Percentiles rank a stretch among this genome's conserved stretches.
Conservation (phyloP, 352 stramenopile species). For the Globisporangium abappressorium region DNA sequence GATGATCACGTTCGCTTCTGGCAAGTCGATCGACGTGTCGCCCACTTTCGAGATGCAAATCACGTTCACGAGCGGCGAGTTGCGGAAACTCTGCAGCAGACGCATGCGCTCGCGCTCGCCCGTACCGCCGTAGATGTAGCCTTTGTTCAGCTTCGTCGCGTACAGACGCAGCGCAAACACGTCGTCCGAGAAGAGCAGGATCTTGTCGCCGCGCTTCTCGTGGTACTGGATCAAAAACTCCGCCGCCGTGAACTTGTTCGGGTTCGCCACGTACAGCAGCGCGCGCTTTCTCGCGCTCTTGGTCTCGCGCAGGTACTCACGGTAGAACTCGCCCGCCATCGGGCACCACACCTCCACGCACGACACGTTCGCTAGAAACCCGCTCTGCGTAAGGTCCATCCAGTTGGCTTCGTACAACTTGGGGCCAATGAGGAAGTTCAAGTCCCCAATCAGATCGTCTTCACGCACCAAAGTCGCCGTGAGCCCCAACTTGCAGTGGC, state of each 20-base stretch:
- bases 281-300: constrained; percentile 90
- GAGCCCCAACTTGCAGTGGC: constrained; percentile 97
- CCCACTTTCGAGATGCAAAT: constrained; percentile 95
- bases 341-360: constrained; percentile 99
- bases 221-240: constrained; percentile 98
- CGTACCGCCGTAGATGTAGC: constrained; percentile 97
- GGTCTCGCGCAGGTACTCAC: constrained; percentile 80
- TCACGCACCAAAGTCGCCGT: constrained; percentile 99
- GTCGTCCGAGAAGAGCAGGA: constrained; percentile 99
- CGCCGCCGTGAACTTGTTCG: constrained; percentile 95
- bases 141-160: constrained; percentile 86
- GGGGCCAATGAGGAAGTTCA: constrained; percentile 99
- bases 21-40: constrained; percentile 99
- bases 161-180: constrained; percentile 96
- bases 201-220: constrained; percentile 97
- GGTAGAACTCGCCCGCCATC: constrained; percentile 98
- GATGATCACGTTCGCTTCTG: constrained; percentile 99
- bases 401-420: constrained; percentile 98
- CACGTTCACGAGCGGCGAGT: constrained; percentile 83
- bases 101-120: constrained; percentile 90
- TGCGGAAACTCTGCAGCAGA: constrained; percentile 82
- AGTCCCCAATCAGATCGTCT: constrained; percentile 98
- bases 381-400: constrained; percentile 98
- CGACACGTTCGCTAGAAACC: constrained; percentile 97
- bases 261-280: constrained; percentile 99